A percentile compares a stretch with the other conserved stretches of the same genome.
Evolutionary conservation across 345 rosid genomes (phyloP).

Genomic region (Populus simonii): DNA sequence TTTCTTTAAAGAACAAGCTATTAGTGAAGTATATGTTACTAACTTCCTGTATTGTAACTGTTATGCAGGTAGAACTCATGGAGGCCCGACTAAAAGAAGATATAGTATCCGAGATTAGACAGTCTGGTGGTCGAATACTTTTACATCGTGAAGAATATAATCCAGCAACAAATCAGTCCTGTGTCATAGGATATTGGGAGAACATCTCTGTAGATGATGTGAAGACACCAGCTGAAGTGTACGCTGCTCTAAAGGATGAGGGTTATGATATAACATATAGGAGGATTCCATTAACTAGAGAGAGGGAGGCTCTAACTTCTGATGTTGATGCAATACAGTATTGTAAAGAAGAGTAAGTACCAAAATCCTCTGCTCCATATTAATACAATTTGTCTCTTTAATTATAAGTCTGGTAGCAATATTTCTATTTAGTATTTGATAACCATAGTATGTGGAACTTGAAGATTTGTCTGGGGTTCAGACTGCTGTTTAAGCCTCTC

Average conservation of each 20-base stretch:
- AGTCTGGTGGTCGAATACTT: conserved; percentile 80
- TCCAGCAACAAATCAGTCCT: conserved; percentile 63
- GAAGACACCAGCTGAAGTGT: conserved; percentile 90
- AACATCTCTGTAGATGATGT: conserved; percentile 74
- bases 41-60: conserved; percentile 14
- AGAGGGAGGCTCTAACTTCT: conserved; percentile 83
- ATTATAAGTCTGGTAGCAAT: conserved; percentile 3
- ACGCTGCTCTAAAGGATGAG: conserved; percentile 64
- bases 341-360: conserved; percentile 72
- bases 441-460: conserved; percentile 1
- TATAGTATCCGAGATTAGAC: conserved; percentile 66
- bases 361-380: conserved; percentile 6
- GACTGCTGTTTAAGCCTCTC: neutral
- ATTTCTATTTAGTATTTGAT: conserved; percentile 5
- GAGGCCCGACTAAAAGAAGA: conserved; percentile 90
- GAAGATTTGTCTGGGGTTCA: conserved; percentile 5
- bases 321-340: conserved; percentile 82
- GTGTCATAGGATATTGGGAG: conserved; percentile 92
- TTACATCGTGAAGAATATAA: conserved; percentile 92
- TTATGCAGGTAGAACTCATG: conserved; percentile 75
- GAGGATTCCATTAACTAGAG: conserved; percentile 94
- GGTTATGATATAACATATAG: conserved; percentile 62
- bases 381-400: neutral
- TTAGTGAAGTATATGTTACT: neutral
- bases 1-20: neutral